phyloP scores from a whole-genome alignment of 352 stramenopile genomes.

The Phytophthora sojae region DNA sequence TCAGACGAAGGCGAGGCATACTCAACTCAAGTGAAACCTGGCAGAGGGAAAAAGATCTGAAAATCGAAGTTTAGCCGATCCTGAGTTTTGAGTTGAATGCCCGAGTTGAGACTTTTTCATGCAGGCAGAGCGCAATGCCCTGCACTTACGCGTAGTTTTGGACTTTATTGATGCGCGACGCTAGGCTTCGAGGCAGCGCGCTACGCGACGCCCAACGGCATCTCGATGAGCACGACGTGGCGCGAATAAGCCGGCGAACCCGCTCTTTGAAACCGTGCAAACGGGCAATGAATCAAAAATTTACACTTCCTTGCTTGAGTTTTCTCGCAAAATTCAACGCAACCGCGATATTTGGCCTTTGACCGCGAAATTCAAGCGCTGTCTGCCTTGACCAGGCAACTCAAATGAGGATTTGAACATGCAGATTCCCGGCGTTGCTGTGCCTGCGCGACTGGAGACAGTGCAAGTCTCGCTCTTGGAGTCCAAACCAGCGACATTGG shows the following conservation, averaged over 20 bases:
- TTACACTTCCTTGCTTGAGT: constrained; percentile 6
- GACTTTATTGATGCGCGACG: too few species aligned
- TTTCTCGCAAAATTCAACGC: constrained; percentile 14
- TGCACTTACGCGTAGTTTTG: too few species aligned
- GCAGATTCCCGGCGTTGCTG: constrained; percentile 16
- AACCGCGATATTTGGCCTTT: constrained; percentile 18
- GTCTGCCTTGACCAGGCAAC: background rate
- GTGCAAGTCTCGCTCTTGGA: constrained; percentile 2
- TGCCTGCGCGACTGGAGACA: constrained; percentile 31
- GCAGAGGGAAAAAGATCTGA: constrained; percentile 29
- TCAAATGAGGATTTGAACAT: constrained; percentile 26
- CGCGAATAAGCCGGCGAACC: constrained; percentile 19
- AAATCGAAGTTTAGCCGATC: constrained; percentile 27
- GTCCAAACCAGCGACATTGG: constrained; percentile 26
- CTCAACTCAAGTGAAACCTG: constrained; percentile 18
- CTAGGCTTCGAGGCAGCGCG: too few species aligned
- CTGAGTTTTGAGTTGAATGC: too few species aligned
- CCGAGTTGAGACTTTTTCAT: too few species aligned
- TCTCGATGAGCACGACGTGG: background rate
- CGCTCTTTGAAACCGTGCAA: constrained; percentile 30
- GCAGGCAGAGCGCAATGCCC: too few species aligned
- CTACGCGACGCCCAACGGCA: too few species aligned
- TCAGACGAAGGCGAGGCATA: constrained; percentile 36
- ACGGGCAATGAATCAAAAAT: constrained; percentile 11
- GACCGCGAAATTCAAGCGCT: constrained; percentile 9